Evolutionary conservation across 495 filamentous ascomycete genomes (phyloP).

Genomic region (Penicillium manginii): DNA sequence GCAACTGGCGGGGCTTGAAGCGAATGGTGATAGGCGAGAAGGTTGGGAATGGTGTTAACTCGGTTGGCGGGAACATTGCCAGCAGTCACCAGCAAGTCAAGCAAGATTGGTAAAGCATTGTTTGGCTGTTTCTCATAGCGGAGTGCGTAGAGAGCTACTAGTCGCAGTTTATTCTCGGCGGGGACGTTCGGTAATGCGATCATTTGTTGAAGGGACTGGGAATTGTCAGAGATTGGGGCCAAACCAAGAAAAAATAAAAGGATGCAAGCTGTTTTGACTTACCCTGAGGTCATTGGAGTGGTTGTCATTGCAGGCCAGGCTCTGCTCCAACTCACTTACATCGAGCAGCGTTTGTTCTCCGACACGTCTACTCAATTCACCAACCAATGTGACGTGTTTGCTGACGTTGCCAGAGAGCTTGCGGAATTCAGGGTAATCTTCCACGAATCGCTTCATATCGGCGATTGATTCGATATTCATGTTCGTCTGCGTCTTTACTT

Average conservation of each 20-base stretch:
- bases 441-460: conserved; percentile 99
- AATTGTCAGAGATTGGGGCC: conserved; percentile 10
- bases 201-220: conserved; percentile 78
- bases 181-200: conserved; percentile 77
- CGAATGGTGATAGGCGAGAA: conserved; percentile 81
- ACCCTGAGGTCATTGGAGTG: conserved; percentile 86
- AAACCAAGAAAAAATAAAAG: neutral
- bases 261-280: conserved; percentile 21
- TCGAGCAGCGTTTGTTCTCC: conserved; percentile 84
- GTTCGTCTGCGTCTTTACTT: conserved; percentile 88
- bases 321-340: conserved; percentile 95
- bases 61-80: conserved; percentile 72
- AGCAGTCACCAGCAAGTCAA: conserved; percentile 81
- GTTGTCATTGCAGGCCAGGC: conserved; percentile 94
- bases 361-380: conserved; percentile 86
- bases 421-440: conserved; percentile 97
- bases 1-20: conserved; percentile 72
- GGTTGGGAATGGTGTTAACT: conserved; percentile 72
- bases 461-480: conserved; percentile 94
- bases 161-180: conserved; percentile 75
- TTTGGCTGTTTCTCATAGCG: conserved; percentile 86
- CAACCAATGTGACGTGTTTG: conserved; percentile 96
- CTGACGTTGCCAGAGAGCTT: conserved; percentile 97
- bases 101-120: conserved; percentile 76
- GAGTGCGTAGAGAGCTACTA: conserved; percentile 90